These are phyloP conservation scores for Phytophthora pisi DNA, from an alignment of 352 stramenopile species.

Conservation along the genomic window DNA sequence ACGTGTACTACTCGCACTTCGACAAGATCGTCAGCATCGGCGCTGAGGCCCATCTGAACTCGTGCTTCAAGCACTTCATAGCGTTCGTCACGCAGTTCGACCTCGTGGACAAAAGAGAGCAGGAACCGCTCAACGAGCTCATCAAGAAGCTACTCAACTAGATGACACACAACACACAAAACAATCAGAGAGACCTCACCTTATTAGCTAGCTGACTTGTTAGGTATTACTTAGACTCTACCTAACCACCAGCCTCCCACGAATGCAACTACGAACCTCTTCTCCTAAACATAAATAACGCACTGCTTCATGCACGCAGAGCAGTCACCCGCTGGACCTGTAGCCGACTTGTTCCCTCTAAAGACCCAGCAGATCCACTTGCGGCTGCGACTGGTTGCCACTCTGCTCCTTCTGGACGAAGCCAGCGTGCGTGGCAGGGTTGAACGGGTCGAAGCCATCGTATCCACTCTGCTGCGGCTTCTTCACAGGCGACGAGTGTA, in stretches of 20 bases:
- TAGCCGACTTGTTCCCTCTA: constrained; percentile 21
- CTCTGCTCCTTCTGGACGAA: constrained; percentile 33
- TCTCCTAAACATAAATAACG: constrained; percentile 42
- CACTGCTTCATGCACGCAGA: constrained; percentile 26
- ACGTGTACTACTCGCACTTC: constrained; percentile 97
- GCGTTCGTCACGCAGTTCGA: constrained; percentile 96
- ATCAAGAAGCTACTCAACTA: constrained; percentile 90
- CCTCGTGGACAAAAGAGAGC: constrained; percentile 93
- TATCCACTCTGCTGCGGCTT: constrained; percentile 23
- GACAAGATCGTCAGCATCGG: constrained; percentile 94
- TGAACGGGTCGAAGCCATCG: constrained; percentile 53
- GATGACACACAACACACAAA: background rate
- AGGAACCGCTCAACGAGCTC: constrained; percentile 94
- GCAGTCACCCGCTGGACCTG: constrained; percentile 8
- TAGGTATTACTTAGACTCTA: constrained; percentile 1
- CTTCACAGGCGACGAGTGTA: constrained; percentile 50
- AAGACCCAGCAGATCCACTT: constrained; percentile 51
- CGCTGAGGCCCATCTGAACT: constrained; percentile 97
- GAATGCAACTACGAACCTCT: constrained; percentile 29
- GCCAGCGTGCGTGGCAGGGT: constrained; percentile 24
- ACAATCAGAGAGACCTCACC: constrained; percentile 5
- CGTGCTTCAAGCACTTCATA: constrained; percentile 99
- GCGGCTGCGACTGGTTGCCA: constrained; percentile 28
- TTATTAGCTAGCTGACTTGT: constrained; percentile 9
- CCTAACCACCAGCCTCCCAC: background rate